Evolutionary conservation across 768 basidiomycete genomes (phyloP), one percentile per base, ranked within the genome.

Genomic region (Termitomyces sp.): DNA sequence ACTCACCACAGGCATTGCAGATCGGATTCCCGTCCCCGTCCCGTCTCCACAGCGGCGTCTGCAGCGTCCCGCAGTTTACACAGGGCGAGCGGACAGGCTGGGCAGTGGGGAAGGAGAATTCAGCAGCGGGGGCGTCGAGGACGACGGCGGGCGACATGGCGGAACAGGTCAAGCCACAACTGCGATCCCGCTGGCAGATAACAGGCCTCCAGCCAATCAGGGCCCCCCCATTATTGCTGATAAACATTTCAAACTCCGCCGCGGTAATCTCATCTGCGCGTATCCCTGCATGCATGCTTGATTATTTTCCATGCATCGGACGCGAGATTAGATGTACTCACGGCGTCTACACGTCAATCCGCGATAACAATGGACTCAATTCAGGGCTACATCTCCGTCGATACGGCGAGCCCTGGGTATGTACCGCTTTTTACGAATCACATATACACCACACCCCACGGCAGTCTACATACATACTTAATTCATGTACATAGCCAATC

Each of bases 1-100:
- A 25, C 29, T 29, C 29, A 29, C 91, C 92, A 70, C 92, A 94
- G 49, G 89, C 88, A 70, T 94, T 94, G 76, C 92, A 94, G 66
- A 94, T 82, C 46, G 86, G 81, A 69, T 88, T 90, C 54, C 91
- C 92, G 62, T 89, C 84, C 41, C 79, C 74, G 67, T 90, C 90
- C 62, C 91, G 81, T 63, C 91, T 76, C 92, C 92, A 94, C 25
- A 93, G 81, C 33, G 91, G 91, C 53, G 90, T 91, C 58, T 83
- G 80, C 5, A 78, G 74, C n/a, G 88, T 86, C 16, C 84, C 84
- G 71, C 92, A 91, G 69, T 89, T 89, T 36, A 83, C 76, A 67
- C 89, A 91, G 31, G 79, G 76, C 31, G 78, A 71, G 43, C 76
- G 75, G 10, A 60, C 56, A 32, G 58, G 57, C 32, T 56, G 52